phyloP scores from a whole-genome alignment of 192 early-diverging fungal genomes.

The Entomortierella lignicola region DNA sequence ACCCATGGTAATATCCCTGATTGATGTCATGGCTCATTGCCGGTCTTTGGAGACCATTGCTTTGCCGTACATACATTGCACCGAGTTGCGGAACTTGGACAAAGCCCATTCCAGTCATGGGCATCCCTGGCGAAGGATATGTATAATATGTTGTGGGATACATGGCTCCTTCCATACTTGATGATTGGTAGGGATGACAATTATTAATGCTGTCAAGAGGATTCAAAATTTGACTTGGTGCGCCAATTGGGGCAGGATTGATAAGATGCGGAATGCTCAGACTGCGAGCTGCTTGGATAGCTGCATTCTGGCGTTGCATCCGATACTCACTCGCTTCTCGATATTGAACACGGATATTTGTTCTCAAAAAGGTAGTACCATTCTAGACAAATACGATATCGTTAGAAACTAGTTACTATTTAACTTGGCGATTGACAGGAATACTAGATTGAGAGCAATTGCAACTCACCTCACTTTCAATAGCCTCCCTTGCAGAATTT shows the following conservation, averaged over 20 bases:
- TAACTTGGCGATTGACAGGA: too few species aligned
- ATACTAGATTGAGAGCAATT: neutral
- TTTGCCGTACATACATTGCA: slow-evolving; percentile 7
- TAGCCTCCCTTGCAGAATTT: slow-evolving; percentile 57
- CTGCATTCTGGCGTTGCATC: slow-evolving; percentile 25
- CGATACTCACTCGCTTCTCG: slow-evolving; percentile 47
- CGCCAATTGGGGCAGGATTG: neutral
- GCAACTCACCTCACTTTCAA: slow-evolving; percentile 61
- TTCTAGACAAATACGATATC: slow-evolving; percentile 21
- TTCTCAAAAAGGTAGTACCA: slow-evolving; percentile 29
- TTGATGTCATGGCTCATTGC: neutral
- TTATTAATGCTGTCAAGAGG: neutral
- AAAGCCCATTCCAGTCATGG: slow-evolving; percentile 3
- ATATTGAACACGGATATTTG: slow-evolving; percentile 46
- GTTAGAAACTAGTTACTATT: neutral
- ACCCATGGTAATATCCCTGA: slow-evolving; percentile 5
- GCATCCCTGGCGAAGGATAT: slow-evolving; percentile 17
- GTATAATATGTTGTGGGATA: slow-evolving; percentile 22
- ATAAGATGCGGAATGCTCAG: slow-evolving; percentile 8
- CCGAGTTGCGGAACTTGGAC: neutral
- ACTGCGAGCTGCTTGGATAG: slow-evolving; percentile 16
- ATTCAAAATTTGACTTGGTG: neutral
- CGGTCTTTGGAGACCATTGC: neutral
- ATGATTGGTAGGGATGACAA: slow-evolving; percentile 8
- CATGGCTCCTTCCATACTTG: slow-evolving; percentile 8